Base-by-base conservation (phyloP, 495 filamentous ascomycete genomes). In the Xylaria grammica region DNA sequence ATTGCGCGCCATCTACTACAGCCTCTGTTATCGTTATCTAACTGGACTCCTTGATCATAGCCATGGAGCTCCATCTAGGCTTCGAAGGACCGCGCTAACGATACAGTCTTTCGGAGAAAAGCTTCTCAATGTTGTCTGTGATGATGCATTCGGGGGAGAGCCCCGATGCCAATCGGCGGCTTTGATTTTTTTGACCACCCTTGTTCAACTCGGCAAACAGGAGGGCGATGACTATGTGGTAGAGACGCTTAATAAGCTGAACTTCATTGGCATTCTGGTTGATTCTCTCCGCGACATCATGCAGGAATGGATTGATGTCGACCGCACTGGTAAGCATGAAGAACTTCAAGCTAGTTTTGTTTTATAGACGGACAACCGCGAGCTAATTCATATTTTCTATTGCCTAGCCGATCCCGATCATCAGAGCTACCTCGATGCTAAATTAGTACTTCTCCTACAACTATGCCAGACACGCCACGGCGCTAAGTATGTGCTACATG, bases 121-220 rank as follows among this genome's bases (percentile, higher is more conserved):
- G 59, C 80, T 97, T 8, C 83, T 98, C 52, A 91, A 95, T 70
- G 86, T 91, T 15, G 83, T 97, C 62, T 97, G 93, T 72, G 94
- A 98, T 74, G 95, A 99, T 81, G 95, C 93, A 56, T 92, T 93
- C 74, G 87, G 87, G 63, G 92, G 92, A 19, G 89, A 94, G 72
- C 86, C 90, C 22, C 83, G 82, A 24, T 95, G 91, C 71, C 89
- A 94, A 60, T 88, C 94, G 17, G 87, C 94, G 4, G 91, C 95
- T 34, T 81, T 97, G 36, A 83, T 97, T 29, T 72, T 89, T 27
- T 78, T 97, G 24, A 78, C 92, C 29, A 88, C 90, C 24, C 79
- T 92, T 19, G 80, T 97, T 4, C 85, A 89, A 42, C 80, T 85
- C 15, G 75, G 94, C 30, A 89, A 87, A 60, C 79, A 85, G 36